These are phyloP conservation scores for Chlorencoelia australis DNA, from an alignment of 2,329 filamentous ascomycete genomes.

Conservation along the genomic window DNA sequence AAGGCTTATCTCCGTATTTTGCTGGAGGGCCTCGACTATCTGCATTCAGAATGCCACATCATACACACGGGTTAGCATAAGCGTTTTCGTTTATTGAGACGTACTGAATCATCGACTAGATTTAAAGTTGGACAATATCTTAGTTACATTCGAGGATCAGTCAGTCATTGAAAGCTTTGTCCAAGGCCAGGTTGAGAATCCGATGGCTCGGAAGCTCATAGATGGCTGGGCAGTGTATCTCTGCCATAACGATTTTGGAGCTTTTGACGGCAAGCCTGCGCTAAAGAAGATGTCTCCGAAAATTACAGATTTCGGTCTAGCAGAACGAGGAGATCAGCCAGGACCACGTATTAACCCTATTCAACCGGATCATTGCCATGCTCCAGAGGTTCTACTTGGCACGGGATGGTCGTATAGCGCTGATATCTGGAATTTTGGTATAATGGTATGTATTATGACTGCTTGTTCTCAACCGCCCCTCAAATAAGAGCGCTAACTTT, in stretches of 20 bases:
- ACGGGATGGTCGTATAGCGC: conserved; percentile 28
- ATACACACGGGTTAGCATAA: conserved; percentile 2
- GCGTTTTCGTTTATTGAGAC: conserved; percentile 4
- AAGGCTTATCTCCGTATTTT: conserved; percentile 4
- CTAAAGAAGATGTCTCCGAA: background rate
- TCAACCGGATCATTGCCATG: conserved; percentile 25
- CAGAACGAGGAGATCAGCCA: conserved; percentile 29
- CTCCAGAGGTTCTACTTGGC: conserved; percentile 30
- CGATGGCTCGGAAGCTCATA: background rate
- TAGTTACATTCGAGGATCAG: conserved; percentile 12
- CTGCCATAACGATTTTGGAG: conserved; percentile 5
- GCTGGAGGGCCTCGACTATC: no score
- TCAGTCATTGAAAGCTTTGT: conserved; percentile 9
- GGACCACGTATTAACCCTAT: conserved; percentile 30
- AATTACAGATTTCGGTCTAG: conserved; percentile 36
- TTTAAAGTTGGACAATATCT: conserved; percentile 11
- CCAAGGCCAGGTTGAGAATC: conserved; percentile 6
- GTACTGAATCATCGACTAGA: conserved; percentile 4
- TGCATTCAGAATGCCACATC: no score
- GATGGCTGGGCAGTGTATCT: conserved; percentile 1
- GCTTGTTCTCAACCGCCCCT: conserved; percentile 8
- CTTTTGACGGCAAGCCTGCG: conserved; percentile 2
- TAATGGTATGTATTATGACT: conserved; percentile 23
- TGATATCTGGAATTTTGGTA: conserved; percentile 31
- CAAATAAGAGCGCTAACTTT: background rate